Evolutionary conservation across 2,329 filamentous ascomycete species (phyloP).

Genomic region (Curvularia hawaiiensis): DNA sequence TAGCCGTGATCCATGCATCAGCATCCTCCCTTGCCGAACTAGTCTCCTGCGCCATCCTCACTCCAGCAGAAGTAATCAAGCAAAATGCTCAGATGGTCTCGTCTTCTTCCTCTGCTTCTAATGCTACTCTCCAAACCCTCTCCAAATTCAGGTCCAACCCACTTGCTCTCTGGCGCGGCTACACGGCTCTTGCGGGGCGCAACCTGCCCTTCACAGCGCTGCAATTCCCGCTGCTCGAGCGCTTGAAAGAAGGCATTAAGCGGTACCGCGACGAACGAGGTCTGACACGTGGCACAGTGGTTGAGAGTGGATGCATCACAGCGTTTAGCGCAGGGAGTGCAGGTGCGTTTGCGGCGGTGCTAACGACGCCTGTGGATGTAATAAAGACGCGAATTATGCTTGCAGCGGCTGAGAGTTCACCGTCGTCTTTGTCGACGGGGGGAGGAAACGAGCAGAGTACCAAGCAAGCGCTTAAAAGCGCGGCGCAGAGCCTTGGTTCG

Average conservation of each 20-base stretch:
- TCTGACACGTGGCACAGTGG: conserved; percentile 51
- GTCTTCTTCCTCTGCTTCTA: conserved; percentile 29
- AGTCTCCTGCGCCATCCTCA: conserved; percentile 83
- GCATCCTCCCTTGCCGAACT: conserved; percentile 80
- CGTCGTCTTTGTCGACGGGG: neutral
- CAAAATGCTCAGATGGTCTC: conserved; percentile 88
- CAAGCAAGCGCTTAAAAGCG: neutral
- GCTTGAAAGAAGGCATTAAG: conserved; percentile 62
- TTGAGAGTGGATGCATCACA: conserved; percentile 73
- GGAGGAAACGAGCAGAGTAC: neutral
- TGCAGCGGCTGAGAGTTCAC: conserved; percentile 43
- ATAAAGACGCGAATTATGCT: conserved; percentile 92
- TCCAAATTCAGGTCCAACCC: conserved; percentile 61
- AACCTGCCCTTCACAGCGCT: conserved; percentile 88
- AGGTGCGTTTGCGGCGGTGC: conserved; percentile 73
- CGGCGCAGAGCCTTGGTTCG: neutral
- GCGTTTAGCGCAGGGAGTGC: conserved; percentile 75
- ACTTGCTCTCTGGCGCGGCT: conserved; percentile 69
- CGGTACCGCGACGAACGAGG: conserved; percentile 49
- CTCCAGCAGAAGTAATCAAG: conserved; percentile 89
- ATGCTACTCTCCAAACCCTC: conserved; percentile 63
- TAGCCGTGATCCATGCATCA: conserved; percentile 71
- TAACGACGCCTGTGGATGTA: conserved; percentile 91
- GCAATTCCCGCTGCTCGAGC: conserved; percentile 87
- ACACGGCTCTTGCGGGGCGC: conserved; percentile 78